Evolutionary conservation across 257 asterid species (phyloP), one percentile per base, ranked within the genome.

Genomic region (Marsdenia floribunda): DNA sequence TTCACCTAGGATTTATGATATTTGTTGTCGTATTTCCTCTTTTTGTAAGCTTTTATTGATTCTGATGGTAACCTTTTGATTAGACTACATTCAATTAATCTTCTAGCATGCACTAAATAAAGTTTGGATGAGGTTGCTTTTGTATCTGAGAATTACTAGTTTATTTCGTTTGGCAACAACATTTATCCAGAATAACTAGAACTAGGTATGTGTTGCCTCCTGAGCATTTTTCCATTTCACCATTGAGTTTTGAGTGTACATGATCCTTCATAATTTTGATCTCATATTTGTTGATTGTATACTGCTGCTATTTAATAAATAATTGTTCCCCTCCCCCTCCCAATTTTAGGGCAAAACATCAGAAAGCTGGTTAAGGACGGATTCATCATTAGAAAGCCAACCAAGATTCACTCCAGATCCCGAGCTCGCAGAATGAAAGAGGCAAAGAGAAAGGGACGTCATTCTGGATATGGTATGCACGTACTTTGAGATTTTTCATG

Each of bases 391-490:
- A 83, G 96, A 87, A 93, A 93, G 86, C 98, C 98, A 46, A 93
- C 97, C 16, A 93, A 93, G 90, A 93, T 93, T 68, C 98, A 93
- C 76, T 93, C 98, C 0, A 82, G 98, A 14, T 93, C 96, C 33
- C 96, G 97, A 15, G 98, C 98, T 6, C 97, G 97, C 61, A 44
- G 94, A 13, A 91, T 93, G 98, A 93, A 93, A 82, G 96, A 87
- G 55, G 97, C 98, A 67, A 93, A 93, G 90, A 84, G 94, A 35
- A 91, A 93, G 90, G 98, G 98, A 2, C 98, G 98, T 57, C 98
- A 91, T 80, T 91, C 98, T 63, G 98, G 98, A 86, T 90, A 90
- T n/a, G 98, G 98, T 91, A 89, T 21, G 5, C 15, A 0, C 2
- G 24, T 47, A 0, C 19, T 38, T 7, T 5, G 52, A 12, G 37